Conservation (phyloP, 441 rosid species). For the Breynia disticha region DNA sequence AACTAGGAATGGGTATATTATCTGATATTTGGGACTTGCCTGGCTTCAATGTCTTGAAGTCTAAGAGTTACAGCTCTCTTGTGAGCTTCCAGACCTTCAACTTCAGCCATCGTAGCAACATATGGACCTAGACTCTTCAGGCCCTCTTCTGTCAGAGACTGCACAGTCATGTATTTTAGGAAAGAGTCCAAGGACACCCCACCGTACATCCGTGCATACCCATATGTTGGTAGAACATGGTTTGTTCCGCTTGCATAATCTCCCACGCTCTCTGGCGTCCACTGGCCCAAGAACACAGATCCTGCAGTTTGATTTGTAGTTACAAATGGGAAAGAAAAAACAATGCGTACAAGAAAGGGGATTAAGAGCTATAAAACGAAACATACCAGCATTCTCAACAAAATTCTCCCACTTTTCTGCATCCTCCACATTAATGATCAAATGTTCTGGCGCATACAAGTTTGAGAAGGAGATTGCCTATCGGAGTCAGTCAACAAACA, state of each 20-base stretch:
- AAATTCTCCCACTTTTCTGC: conserved; percentile 89
- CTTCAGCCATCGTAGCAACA: conserved; percentile 75
- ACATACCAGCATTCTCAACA: conserved; percentile 76
- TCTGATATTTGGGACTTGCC: conserved; percentile 21
- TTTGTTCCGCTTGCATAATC: conserved; percentile 91
- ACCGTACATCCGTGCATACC: conserved; percentile 82
- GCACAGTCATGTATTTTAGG: conserved; percentile 71
- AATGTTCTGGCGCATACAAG: conserved; percentile 84
- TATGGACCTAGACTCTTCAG: conserved; percentile 65
- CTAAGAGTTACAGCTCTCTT: conserved; percentile 80
- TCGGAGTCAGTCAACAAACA: conserved; percentile 8
- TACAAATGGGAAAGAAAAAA: not conserved
- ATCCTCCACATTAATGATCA: conserved; percentile 71
- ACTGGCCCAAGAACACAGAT: conserved; percentile 71
- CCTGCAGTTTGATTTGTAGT: conserved; percentile 26
- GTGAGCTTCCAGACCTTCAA: conserved; percentile 85
- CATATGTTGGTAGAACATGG: conserved; percentile 87
- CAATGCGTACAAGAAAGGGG: not conserved
- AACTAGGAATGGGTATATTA: conserved; percentile 4
- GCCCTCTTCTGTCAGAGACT: conserved; percentile 79
- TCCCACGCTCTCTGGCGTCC: conserved; percentile 93
- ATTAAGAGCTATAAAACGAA: not conserved
- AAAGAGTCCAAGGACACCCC: conserved; percentile 84
- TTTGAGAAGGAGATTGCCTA: conserved; percentile 81
- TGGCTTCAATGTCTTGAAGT: conserved; percentile 60